Base-by-base conservation (phyloP, 176 grass and related monocot species). In the Thinopyrum elongatum region DNA sequence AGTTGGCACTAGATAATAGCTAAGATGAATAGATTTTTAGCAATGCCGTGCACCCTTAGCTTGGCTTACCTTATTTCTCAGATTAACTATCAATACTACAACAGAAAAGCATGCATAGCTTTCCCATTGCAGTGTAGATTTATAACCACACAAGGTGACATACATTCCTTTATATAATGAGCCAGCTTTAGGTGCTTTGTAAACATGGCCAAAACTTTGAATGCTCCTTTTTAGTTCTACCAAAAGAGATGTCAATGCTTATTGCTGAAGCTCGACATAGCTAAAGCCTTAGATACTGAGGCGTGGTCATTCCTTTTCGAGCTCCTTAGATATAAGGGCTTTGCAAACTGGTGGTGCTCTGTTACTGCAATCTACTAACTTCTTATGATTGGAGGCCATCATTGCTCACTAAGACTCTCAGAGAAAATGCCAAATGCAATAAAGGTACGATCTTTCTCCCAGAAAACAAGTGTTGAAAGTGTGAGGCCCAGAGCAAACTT, bases 1-100 rank as follows among this genome's bases (percentile, higher is more conserved):
- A 74, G 22, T 51, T 39, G 13, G 16, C 19, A 83, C 57, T 31
- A 71, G 35, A 75, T 78, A 36, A 82, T 78, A 64, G 76, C 29
- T 31, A 89, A 74, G 21, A 29, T 63, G 57, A 41, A 64, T 66
- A 4, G 30, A 65, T 59, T 39, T 53, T 64, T 39, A 81, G 29
- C 9, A 28, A 75, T 55, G 29, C 1, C 6, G 7, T 35, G 46
- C 15, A 76, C 28, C 42, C 8, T 14, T 66, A 26, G 28, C 14
- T 57, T 14, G 3, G 10, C 57, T 15, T 39, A 16, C 13, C 38
- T n/a, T 22, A 22, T 80, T 73, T 26, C 47, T 15, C 10, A 57
- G 23, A 41, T 65, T 63, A 47, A 86, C 26, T 10, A 46, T 49
- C 36, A 64, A 44, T 74, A 87, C 60, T 46, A 65, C 22, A 25